Evolutionary conservation across 2,329 filamentous ascomycete species (phyloP).

Genomic region (Fusarium humuli): DNA sequence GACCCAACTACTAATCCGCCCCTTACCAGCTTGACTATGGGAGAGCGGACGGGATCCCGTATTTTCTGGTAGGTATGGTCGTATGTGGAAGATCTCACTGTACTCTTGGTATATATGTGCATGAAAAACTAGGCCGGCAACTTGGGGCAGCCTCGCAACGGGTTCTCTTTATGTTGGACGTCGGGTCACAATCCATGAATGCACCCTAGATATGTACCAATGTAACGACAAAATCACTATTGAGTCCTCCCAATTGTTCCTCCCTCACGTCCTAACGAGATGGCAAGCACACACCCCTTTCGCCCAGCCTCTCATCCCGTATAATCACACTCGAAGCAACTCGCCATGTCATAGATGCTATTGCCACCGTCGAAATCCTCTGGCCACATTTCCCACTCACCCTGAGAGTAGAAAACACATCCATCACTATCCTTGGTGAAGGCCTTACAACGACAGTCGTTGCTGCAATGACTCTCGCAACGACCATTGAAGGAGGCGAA

Average conservation of each 20-base stretch:
- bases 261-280: too few relatives aligned
- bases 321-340: too few relatives aligned
- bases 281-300: background rate
- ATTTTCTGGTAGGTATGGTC: background rate
- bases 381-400: background rate
- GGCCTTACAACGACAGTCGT: background rate
- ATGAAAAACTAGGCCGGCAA: rapidly evolving
- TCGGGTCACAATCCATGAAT: too few relatives aligned
- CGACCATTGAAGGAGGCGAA: too few relatives aligned
- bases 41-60: background rate
- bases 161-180: too few relatives aligned
- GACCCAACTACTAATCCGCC: too few relatives aligned
- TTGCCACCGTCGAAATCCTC: background rate
- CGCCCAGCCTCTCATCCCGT: too few relatives aligned
- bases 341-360: too few relatives aligned
- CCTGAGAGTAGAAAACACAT: background rate
- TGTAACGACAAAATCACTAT: too few relatives aligned
- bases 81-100: background rate
- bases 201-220: too few relatives aligned
- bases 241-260: too few relatives aligned
- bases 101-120: rapidly evolving
- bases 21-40: background rate
- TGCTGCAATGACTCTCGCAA: background rate
- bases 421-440: background rate
- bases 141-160: background rate